Evolutionary conservation across 2,329 filamentous ascomycete genomes (phyloP), one percentile per base, ranked within the genome.

Genomic region (Exophiala mesophila): DNA sequence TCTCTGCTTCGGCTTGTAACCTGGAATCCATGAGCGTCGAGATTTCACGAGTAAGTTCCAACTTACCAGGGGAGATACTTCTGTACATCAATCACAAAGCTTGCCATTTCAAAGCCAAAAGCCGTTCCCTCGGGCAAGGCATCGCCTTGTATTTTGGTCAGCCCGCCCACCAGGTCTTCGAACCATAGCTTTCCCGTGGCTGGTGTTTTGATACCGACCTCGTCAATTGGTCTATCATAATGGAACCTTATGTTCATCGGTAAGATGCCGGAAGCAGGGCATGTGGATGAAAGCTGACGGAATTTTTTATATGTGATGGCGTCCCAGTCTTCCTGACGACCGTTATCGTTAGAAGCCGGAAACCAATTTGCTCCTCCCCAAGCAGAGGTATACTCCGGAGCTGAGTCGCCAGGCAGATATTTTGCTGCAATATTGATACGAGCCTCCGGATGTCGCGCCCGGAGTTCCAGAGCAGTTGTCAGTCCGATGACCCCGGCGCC

Each of bases 361-460:
- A 83, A 62, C 57, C 80, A 82, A 59, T 92, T 90, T 48, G 87
- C 88, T 10, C 88, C 88, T 3, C 88, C 88, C 84, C 86, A 94
- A 1, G 87, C 88, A 5, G 86, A 94, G 1, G 86, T 82, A 62
- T 95, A 96, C 70, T 94, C 84, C 54, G 89, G 83, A 54, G 90
- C 85, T 63, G 89, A 92, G 67, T 96, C 89, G 23, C 89, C 89
- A 0, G 89, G 89, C 83, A 95, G 90, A 61, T 94, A 85, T 59
- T 90, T 94, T 4, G 87, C 83, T 23, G 87, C 70, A 23, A 94
- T 71, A 0, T 85, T 88, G 51, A 94, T 66, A 17, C 70, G 68
- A 53, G 80, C 73, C 8, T 65, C 57, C 4, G 67, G 63, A 28
- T 8, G n/a, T 54, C 78, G 71, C 45, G 71, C 70, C 8, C 79